Evolutionary conservation across 2,329 filamentous ascomycete genomes (phyloP), one percentile per base, ranked within the genome.

Genomic region (Pseudogymnoascus verrucosus): DNA sequence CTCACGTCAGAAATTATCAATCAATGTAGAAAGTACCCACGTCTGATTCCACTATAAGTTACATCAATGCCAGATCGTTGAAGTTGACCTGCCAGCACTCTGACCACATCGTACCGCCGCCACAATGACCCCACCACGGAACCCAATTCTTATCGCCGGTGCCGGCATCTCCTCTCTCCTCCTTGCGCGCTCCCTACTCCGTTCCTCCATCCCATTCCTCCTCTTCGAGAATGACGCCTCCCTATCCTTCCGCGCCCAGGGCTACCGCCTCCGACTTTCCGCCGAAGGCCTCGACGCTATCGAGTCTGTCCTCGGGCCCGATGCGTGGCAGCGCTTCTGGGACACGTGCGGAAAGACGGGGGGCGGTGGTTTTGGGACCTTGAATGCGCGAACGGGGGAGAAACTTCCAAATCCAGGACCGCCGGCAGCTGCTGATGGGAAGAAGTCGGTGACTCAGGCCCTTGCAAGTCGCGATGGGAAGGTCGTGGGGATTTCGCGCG

Each of bases 231-330:
- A 78, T 14, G 79, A 82, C 66, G 72, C 73, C n/a, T 78, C 75
- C 2, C 72, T 80, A n/a, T 71, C 77, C 0, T 85, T 84, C 68
- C 84, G 85, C 51, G 84, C 81, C 0, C 85, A 88, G 69, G 85
- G 85, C 0, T 88, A 88, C 72, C 75, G 85, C 1, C 75, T 87
- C 5, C 81, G 85, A 11, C 77, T 88, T 2, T 86, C 83, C 0
- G 62, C 72, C 0, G 78, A 84, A 67, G 84, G 84, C 0, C 75
- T 87, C 0, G 80, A 84, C 68, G 83, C 85, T 21, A 84, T 88
- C 62, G 84, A 88, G 67, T 77, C 80, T 0, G 84, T 83, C 0
- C 80, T 88, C 2, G 75, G 78, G 7, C 73, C 78, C 0, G 72
- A 77, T 3, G 70, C 68, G 0, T 87, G 79, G 69, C 67, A 78